Conservation (phyloP, 1,139 yeast genomes). For the Hansenula sp. region DNA sequence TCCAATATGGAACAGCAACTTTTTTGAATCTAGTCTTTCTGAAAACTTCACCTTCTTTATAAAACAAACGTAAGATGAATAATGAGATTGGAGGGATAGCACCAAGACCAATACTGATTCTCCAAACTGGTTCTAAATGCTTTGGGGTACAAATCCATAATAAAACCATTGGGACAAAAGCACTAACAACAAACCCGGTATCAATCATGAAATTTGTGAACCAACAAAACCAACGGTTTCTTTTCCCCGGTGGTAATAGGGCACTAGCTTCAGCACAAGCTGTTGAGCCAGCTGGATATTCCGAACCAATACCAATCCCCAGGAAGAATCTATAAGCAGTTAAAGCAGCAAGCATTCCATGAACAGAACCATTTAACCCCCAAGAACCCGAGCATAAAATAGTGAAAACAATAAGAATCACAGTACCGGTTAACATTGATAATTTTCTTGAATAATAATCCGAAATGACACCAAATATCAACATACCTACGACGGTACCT, state of each 20-base stretch:
- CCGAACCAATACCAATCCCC: slow-evolving; percentile 86
- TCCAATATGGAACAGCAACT: slow-evolving; percentile 61
- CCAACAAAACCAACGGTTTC: slow-evolving; percentile 88
- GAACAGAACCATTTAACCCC: slow-evolving; percentile 64
- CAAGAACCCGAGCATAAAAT: slow-evolving; percentile 81
- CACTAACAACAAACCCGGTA: slow-evolving; percentile 75
- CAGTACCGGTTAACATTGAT: slow-evolving; percentile 77
- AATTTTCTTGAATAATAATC: slow-evolving; percentile 75
- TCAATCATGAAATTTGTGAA: slow-evolving; percentile 90
- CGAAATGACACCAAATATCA: slow-evolving; percentile 72
- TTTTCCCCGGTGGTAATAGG: slow-evolving; percentile 68
- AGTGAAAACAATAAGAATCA: slow-evolving; percentile 69
- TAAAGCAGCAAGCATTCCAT: slow-evolving; percentile 76
- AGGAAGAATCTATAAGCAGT: slow-evolving; percentile 83
- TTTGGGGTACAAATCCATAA: slow-evolving; percentile 75
- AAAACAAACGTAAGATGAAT: slow-evolving; percentile 72
- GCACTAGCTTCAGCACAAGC: slow-evolving; percentile 93
- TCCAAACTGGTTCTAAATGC: slow-evolving; percentile 83
- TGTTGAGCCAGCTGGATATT: slow-evolving; percentile 90
- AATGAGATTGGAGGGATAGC: slow-evolving; percentile 84
- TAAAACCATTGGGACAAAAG: slow-evolving; percentile 84
- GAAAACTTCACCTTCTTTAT: slow-evolving; percentile 71
- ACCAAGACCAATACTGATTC: slow-evolving; percentile 87
- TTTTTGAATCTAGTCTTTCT: slow-evolving; percentile 66
- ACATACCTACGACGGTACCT: slow-evolving; percentile 88